Evolutionary conservation across 768 basidiomycete genomes (phyloP), one percentile per base, ranked within the genome.

Genomic region (Mycena rosella): DNA sequence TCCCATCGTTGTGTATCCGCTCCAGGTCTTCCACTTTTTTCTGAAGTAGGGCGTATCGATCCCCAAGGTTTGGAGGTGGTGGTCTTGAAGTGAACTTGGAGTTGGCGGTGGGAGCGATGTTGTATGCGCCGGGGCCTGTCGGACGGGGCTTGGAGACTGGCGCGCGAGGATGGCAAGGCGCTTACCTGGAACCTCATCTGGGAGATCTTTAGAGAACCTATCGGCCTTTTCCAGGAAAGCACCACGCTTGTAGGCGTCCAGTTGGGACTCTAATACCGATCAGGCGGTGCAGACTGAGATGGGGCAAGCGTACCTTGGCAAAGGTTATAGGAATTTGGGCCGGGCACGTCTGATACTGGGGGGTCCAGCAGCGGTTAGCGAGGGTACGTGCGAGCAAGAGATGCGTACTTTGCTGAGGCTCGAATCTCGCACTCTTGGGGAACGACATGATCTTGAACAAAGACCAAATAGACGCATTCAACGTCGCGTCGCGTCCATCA

Each of bases 1-100:
- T 93, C 63, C 85, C 86, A 4, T 92, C 90, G 42, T 82, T 77
- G 72, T 90, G 89, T n/a, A 88, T 76, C 60, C 77, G 79, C 78
- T 92, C 89, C 8, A 92, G 75, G 18, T 90, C 87, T 36, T 90
- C 88, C 0, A 94, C 84, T 70, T 90, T 89, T 67, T 82, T 84
- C 74, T 91, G 86, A 24, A 93, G 84, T 18, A 76, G 65, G 9
- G 84, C 82, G 70, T 89, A 89, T 22, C 86, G 83, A 61, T 91
- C 89, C 9, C 74, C 76, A 2, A 71, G 67, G 64, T 62, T 75
- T 76, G 30, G 55, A 51, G 67, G 59, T 55, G 54, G 59, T 18
- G n/a, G n/a, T n/a, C n/a, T 56, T 73, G 5, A 70, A 58, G 24
- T 72, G 74, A 0, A 79, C 48, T 55, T 78, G 79, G 51, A 77